Percentiles rank a stretch among this genome's conserved stretches.
These are phyloP conservation scores for Miscanthus lutarioriparius DNA, from an alignment of 176 grass and related monocot genomes.

Conservation along the genomic window DNA sequence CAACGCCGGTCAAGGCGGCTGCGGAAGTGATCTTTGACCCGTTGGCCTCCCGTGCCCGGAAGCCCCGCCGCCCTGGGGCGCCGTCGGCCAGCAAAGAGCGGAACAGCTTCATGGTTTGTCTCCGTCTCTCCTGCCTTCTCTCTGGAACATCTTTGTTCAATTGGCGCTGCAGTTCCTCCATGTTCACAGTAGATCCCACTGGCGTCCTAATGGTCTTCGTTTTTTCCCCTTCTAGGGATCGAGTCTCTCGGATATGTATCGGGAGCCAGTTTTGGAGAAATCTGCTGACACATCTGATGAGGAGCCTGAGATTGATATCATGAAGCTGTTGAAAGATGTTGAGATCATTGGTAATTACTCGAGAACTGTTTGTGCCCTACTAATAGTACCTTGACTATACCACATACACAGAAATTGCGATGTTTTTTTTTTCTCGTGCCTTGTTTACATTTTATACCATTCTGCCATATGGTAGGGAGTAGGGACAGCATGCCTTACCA, in stretches of 20 bases:
- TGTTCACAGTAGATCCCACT: too few species aligned
- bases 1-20: conserved; percentile 27
- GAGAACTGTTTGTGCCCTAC: too few species aligned
- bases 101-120: conserved; percentile 47
- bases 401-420: too few species aligned
- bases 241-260: conserved; percentile 82
- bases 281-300: conserved; percentile 50
- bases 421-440: too few species aligned
- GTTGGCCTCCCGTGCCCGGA: conserved; percentile 7
- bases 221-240: background rate
- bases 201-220: too few species aligned
- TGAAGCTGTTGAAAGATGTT: conserved; percentile 77
- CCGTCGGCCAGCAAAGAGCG: conserved; percentile 36
- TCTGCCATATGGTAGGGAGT: too few species aligned
- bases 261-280: conserved; percentile 38
- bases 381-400: too few species aligned
- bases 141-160: background rate
- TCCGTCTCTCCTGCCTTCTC: background rate
- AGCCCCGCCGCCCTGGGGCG: conserved; percentile 36
- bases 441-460: too few species aligned
- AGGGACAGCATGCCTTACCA: too few species aligned
- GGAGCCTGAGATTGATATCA: conserved; percentile 77
- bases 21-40: conserved; percentile 53
- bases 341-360: conserved; percentile 67
- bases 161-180: background rate